phyloP scores from a whole-genome alignment of 495 filamentous ascomycete species.

The Podospora didyma region DNA sequence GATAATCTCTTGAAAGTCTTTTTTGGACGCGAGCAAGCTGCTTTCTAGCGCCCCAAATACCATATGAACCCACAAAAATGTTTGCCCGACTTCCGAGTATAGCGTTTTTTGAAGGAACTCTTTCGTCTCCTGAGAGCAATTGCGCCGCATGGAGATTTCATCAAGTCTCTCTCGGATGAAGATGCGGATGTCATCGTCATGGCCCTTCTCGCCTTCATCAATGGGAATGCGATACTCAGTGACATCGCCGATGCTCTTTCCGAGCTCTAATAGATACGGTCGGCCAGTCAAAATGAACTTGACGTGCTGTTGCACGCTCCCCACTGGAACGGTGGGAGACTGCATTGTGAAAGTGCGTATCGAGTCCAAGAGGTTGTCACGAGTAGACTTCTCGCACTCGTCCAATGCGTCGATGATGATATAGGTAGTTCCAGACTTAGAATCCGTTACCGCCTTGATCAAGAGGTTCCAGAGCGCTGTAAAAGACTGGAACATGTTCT shows the following conservation, averaged over 20 bases:
- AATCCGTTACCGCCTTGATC: conserved; percentile 10
- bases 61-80: conserved; percentile 24
- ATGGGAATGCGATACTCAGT: conserved; percentile 11
- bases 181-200: conserved; percentile 9
- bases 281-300: conserved; percentile 24
- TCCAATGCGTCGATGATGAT: conserved; percentile 27
- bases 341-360: conserved; percentile 7
- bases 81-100: conserved; percentile 14
- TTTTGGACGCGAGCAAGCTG: conserved; percentile 1
- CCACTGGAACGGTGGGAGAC: neutral
- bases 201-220: conserved; percentile 5
- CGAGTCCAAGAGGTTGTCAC: conserved; percentile 9
- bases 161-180: conserved; percentile 5
- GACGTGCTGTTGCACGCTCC: no score
- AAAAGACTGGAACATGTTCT: conserved; percentile 15
- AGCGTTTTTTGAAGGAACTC: conserved; percentile 10
- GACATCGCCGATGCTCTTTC: neutral
- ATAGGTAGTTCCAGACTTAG: conserved; percentile 9
- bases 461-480: conserved; percentile 21
- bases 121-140: neutral
- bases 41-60: conserved; percentile 15
- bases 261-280: conserved; percentile 4
- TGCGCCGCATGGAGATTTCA: neutral
- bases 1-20: conserved; percentile 16
- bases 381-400: conserved; percentile 21